phyloP scores from a whole-genome alignment of 148 eudicot species.

The Camellia japonica region DNA sequence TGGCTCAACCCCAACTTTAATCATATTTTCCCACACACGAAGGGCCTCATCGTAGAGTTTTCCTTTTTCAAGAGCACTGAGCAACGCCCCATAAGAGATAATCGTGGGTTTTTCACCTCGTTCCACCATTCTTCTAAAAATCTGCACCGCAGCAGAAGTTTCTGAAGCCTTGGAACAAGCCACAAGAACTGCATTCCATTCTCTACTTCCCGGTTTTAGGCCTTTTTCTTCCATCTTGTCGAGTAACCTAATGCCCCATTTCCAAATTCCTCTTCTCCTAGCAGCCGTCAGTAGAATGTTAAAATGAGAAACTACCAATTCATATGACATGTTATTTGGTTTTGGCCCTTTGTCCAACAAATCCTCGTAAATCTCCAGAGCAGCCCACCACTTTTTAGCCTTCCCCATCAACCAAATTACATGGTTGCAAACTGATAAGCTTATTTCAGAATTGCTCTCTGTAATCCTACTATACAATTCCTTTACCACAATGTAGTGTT shows the following conservation, averaged over 20 bases:
- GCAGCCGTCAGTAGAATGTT: slow-evolving; percentile 72
- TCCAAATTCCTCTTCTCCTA: slow-evolving; percentile 79
- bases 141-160: slow-evolving; percentile 72
- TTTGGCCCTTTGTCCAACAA: slow-evolving; percentile 81
- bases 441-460: slow-evolving; percentile 59
- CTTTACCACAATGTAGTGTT: slow-evolving; percentile 68
- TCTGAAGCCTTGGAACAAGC: slow-evolving; percentile 98
- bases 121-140: slow-evolving; percentile 79
- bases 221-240: slow-evolving; percentile 94
- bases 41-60: slow-evolving; percentile 70
- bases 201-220: slow-evolving; percentile 67
- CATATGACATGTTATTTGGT: slow-evolving; percentile 79
- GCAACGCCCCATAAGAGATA: slow-evolving; percentile 81
- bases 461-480: slow-evolving; percentile 75
- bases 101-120: slow-evolving; percentile 80
- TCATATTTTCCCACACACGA: slow-evolving; percentile 87
- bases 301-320: slow-evolving; percentile 76
- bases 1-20: slow-evolving; percentile 67
- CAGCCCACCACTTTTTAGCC: slow-evolving; percentile 98
- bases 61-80: slow-evolving; percentile 94
- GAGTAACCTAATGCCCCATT: slow-evolving; percentile 79
- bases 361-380: slow-evolving; percentile 87
- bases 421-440: slow-evolving; percentile 90
- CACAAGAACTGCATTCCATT: slow-evolving; percentile 91
- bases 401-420: slow-evolving; percentile 91